Percentiles rank a stretch among this genome's conserved stretches.
Conservation (phyloP, 805 yeast species). For the Nakazawaea wyomingensis region DNA sequence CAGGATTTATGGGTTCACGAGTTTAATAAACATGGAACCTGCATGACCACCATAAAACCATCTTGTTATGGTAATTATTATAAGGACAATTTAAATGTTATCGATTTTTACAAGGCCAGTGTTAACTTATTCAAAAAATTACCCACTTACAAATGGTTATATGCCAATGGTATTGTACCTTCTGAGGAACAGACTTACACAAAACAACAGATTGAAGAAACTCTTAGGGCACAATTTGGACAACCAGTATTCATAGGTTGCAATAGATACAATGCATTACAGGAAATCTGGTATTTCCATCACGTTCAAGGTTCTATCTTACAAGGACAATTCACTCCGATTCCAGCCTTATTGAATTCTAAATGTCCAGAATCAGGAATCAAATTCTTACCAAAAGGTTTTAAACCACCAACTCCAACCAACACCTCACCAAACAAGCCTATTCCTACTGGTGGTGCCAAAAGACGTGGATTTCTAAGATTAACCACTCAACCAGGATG, state of each 20-base stretch:
- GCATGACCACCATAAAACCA: slow-evolving; percentile 76
- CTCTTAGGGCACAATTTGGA: slow-evolving; percentile 46
- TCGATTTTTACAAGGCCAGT: slow-evolving; percentile 63
- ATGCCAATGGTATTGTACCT: slow-evolving; percentile 69
- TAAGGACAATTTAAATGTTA: slow-evolving; percentile 40
- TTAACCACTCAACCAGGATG: slow-evolving; percentile 60
- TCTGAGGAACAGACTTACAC: slow-evolving; percentile 51
- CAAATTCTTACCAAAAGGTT: slow-evolving; percentile 61
- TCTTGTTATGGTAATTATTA: slow-evolving; percentile 49
- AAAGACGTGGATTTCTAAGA: slow-evolving; percentile 40
- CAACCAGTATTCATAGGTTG: slow-evolving; percentile 58
- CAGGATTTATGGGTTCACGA: slow-evolving; percentile 83
- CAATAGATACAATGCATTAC: slow-evolving; percentile 45
- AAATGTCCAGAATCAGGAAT: slow-evolving; percentile 71
- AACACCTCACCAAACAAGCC: slow-evolving; percentile 21
- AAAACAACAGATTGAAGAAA: slow-evolving; percentile 46
- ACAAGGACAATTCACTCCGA: slow-evolving; percentile 57
- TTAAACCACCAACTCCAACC: slow-evolving; percentile 26
- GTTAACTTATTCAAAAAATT: slow-evolving; percentile 51
- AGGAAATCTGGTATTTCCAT: slow-evolving; percentile 79
- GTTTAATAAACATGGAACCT: slow-evolving; percentile 91
- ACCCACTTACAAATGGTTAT: slow-evolving; percentile 65
- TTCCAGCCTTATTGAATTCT: slow-evolving; percentile 50
- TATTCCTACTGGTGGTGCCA: slow-evolving; percentile 28
- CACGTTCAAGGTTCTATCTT: slow-evolving; percentile 68